Conservation (phyloP, 2,329 filamentous ascomycete species). For the Chrysosporium keratinophilum region DNA sequence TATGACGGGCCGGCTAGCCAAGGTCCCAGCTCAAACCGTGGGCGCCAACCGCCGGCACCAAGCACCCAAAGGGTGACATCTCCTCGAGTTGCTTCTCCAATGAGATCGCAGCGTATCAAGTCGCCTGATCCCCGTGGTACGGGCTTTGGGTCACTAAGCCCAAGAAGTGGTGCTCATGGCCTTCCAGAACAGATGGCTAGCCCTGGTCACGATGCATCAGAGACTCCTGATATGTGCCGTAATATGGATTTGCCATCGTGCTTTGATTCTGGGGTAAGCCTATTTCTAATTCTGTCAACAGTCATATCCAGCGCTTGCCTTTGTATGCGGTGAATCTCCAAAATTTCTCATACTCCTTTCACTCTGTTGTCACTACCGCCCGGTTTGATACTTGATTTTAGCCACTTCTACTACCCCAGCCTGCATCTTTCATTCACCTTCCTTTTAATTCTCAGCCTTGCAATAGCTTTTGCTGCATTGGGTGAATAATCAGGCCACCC, state of each 20-base stretch:
- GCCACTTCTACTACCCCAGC: too few relatives aligned
- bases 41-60: background rate
- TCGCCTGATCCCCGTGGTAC: background rate
- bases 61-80: constrained; percentile 1
- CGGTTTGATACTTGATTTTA: too few relatives aligned
- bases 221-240: constrained; percentile 13
- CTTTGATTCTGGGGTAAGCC: constrained; percentile 3
- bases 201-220: constrained; percentile 9
- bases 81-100: constrained; percentile 5
- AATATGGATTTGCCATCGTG: constrained; percentile 11
- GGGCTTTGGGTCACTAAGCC: background rate
- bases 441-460: background rate
- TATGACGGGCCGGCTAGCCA: constrained; percentile 10
- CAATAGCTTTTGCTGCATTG: background rate
- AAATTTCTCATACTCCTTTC: too few relatives aligned
- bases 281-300: background rate
- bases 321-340: too few relatives aligned
- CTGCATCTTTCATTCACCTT: background rate
- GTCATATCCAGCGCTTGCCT: too few relatives aligned
- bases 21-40: background rate
- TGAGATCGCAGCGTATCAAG: constrained; percentile 4
- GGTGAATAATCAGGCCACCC: background rate
- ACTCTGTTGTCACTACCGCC: too few relatives aligned
- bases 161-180: background rate
- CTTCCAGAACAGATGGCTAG: background rate